Evolutionary conservation across 139 green algal species (phyloP).

Genomic region (Bryopsis sp.): DNA sequence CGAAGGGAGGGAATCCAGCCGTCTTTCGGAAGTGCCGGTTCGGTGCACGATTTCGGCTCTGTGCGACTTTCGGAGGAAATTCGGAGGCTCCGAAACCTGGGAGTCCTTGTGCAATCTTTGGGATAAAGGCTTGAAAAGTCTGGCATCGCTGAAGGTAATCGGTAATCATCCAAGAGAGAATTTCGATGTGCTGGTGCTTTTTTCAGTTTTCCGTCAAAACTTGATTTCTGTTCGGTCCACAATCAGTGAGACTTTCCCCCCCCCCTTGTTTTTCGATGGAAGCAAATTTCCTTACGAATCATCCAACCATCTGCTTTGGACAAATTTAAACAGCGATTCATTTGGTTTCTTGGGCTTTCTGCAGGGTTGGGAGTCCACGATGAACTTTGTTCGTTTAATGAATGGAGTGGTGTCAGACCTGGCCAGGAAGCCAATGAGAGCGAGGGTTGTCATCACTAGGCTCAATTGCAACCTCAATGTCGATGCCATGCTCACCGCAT

Average conservation of each 20-base stretch:
- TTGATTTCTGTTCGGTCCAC: no score
- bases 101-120: constrained; percentile 13
- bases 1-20: no score
- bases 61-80: not conserved
- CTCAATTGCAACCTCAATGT: constrained; percentile 8
- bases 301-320: not conserved
- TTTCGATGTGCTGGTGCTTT: no score
- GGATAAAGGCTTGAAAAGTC: not conserved
- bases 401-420: not conserved
- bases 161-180: no score
- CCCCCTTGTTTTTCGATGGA: no score
- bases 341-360: not conserved
- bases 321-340: not conserved
- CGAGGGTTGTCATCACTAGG: not conserved
- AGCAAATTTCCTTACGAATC: no score
- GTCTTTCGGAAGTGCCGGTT: no score
- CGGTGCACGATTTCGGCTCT: constrained; percentile 10
- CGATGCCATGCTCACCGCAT: not conserved
- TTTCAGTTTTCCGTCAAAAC: no score
- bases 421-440: constrained; percentile 10
- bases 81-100: not conserved
- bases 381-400: constrained; percentile 13
- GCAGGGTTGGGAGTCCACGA: not conserved
- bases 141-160: not conserved
- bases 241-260: no score